Conservation (phyloP, 306 rosid genomes). For the Cucumis sativus region Cucumber_9930_V3 NC_026658.2:23525001-23525500, state of each 20-base stretch:
- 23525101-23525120: no score
- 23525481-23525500: constrained; percentile 6
- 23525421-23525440: neutral
- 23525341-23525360: neutral
- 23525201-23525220: no score
- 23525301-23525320: neutral
- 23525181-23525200: no score
- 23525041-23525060: neutral
- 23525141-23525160: no score
- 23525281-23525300: neutral
- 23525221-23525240: no score
- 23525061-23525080: neutral
- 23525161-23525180: no score
- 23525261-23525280: neutral
- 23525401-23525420: neutral
- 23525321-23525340: neutral
- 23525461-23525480: neutral
- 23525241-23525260: neutral
- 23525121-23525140: no score
- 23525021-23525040: neutral
- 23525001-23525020: neutral
- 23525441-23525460: neutral
- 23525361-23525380: constrained; percentile 4
- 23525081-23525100: neutral
- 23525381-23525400: neutral